Conservation (phyloP, 768 basidiomycete genomes). For the Boletus sp. region DNA sequence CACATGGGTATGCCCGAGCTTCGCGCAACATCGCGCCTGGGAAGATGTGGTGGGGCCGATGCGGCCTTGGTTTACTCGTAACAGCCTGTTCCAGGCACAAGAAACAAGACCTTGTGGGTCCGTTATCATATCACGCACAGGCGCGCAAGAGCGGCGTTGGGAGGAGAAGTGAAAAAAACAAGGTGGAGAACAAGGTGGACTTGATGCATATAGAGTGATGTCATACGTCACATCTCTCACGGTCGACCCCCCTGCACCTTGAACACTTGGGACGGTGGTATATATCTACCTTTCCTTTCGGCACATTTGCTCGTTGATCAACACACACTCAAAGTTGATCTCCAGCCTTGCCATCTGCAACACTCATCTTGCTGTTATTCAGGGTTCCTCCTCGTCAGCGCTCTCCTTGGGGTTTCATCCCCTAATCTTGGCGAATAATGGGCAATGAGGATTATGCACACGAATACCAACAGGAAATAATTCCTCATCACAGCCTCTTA, state of each 20-base stretch:
- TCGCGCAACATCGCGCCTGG: background rate
- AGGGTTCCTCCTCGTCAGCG: background rate
- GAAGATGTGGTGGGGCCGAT: background rate
- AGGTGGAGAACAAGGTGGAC: no score
- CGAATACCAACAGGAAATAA: background rate
- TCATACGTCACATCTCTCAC: background rate
- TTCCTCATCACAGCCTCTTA: background rate
- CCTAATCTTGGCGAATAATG: slow-evolving; percentile 4
- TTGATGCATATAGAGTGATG: background rate
- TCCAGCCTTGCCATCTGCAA: background rate
- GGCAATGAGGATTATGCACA: background rate
- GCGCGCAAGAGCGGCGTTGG: background rate
- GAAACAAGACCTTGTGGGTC: background rate
- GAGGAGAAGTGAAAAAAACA: background rate
- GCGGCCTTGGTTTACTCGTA: background rate
- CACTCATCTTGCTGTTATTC: background rate
- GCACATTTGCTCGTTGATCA: background rate
- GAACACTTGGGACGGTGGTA: background rate
- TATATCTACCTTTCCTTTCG: background rate
- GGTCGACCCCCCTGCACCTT: background rate
- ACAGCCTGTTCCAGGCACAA: background rate
- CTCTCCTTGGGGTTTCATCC: background rate
- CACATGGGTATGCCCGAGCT: background rate
- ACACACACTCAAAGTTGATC: background rate
- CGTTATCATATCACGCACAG: background rate